These are phyloP conservation scores for Glomus cerebriforme DNA, from an alignment of 192 early-diverging fungal species.

Conservation along the genomic window DNA sequence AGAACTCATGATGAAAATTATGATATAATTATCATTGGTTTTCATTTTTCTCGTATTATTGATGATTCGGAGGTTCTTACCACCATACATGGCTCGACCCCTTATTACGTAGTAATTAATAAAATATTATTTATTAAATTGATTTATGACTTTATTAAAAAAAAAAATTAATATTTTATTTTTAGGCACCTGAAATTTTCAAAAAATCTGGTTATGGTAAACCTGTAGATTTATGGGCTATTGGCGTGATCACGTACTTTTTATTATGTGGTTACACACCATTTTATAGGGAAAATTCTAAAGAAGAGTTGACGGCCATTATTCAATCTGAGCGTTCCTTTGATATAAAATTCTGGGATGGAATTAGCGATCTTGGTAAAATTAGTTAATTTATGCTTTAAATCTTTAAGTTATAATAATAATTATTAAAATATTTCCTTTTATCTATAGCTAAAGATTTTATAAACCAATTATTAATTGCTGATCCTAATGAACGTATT, in stretches of 20 bases:
- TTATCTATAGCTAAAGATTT: conserved; percentile 61
- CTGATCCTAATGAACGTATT: conserved; percentile 61
- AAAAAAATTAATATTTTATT: neutral
- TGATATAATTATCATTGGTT: conserved; percentile 76
- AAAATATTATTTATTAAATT: too few relatives aligned
- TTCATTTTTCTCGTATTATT: conserved; percentile 73
- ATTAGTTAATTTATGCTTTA: too few relatives aligned
- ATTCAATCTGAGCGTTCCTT: conserved; percentile 64
- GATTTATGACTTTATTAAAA: too few relatives aligned
- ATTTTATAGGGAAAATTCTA: conserved; percentile 60
- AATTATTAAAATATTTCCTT: neutral
- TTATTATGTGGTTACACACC: conserved; percentile 73
- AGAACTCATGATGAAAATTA: conserved; percentile 56
- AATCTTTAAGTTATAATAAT: too few relatives aligned
- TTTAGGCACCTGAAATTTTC: conserved; percentile 61
- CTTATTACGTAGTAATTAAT: conserved; percentile 69
- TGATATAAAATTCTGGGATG: conserved; percentile 65
- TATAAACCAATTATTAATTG: conserved; percentile 59
- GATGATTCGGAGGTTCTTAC: conserved; percentile 61
- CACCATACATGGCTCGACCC: conserved; percentile 76
- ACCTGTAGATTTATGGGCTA: conserved; percentile 82
- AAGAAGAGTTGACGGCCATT: conserved; percentile 59
- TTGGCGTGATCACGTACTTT: conserved; percentile 77
- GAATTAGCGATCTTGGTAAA: conserved; percentile 53
- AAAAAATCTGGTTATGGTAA: conserved; percentile 65